These are phyloP conservation scores for Scleromitrula shiraiana DNA, from an alignment of 2,329 filamentous ascomycete genomes.

Conservation along the genomic window DNA sequence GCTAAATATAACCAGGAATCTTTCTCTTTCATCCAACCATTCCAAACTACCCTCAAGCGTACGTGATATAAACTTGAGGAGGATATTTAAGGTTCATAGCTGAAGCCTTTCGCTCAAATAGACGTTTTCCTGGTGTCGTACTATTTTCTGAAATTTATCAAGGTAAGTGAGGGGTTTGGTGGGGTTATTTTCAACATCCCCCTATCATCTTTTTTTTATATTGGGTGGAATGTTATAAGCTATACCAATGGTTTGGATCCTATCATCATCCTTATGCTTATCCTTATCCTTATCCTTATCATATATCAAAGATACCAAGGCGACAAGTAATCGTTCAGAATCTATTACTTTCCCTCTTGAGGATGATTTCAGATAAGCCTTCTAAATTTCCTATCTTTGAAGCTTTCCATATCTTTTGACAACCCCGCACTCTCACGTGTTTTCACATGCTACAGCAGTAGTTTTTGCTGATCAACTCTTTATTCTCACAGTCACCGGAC, in stretches of 20 bases:
- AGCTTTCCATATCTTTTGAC: background rate
- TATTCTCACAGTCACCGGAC: constrained; percentile 69
- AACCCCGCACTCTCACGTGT: constrained; percentile 7
- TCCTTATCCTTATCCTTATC: background rate
- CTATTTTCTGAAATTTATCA: constrained; percentile 95
- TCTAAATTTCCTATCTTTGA: background rate
- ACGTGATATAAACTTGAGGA: constrained; percentile 29
- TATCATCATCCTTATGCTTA: background rate
- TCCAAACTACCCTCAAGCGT: constrained; percentile 78
- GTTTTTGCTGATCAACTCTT: background rate
- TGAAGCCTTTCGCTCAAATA: constrained; percentile 25
- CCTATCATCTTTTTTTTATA: background rate
- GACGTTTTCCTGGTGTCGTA: constrained; percentile 73
- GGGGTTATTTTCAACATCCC: background rate
- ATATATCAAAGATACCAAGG: background rate
- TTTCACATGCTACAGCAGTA: no score
- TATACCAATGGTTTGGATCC: background rate
- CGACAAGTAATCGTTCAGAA: background rate
- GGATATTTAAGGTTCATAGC: background rate
- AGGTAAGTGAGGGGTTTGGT: constrained; percentile 43
- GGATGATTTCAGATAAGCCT: no score
- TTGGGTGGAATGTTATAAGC: no score
- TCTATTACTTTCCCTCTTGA: no score
- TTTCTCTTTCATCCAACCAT: constrained; percentile 84
- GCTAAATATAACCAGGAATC: constrained; percentile 52